Percentiles rank a stretch among this genome's conserved stretches.
These are phyloP conservation scores for Rhizopogon roseolus DNA, from an alignment of 768 basidiomycete genomes.

Conservation along the genomic window DNA sequence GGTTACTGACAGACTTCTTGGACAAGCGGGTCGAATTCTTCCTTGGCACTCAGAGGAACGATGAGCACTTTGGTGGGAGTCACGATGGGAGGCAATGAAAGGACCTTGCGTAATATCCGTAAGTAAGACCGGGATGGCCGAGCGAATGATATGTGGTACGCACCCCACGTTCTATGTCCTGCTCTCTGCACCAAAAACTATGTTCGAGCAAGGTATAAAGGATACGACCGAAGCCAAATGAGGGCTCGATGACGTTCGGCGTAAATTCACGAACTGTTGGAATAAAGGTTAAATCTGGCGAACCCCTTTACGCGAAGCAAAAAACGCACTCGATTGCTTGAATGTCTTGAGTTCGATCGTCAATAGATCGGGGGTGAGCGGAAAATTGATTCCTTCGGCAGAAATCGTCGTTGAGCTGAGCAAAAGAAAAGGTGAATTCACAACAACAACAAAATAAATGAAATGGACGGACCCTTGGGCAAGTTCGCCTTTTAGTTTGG, in stretches of 20 bases:
- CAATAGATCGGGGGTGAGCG: constrained; percentile 67
- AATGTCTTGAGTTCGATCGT: constrained; percentile 80
- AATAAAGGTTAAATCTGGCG: constrained; percentile 19
- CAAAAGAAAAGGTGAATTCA: constrained; percentile 3
- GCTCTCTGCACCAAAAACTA: constrained; percentile 91
- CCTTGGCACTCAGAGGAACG: constrained; percentile 85
- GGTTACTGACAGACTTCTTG: constrained; percentile 80
- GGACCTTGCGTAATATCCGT: constrained; percentile 47
- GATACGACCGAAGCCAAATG: constrained; percentile 96
- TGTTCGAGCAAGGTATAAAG: constrained; percentile 93
- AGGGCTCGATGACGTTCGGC: constrained; percentile 98
- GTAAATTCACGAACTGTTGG: constrained; percentile 89
- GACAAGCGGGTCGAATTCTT: constrained; percentile 80
- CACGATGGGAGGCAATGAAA: constrained; percentile 84
- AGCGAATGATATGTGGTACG: constrained; percentile 22
- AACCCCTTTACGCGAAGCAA: neutral
- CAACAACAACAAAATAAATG: neutral
- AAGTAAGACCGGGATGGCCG: neutral
- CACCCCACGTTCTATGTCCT: constrained; percentile 87
- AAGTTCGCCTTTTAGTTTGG: constrained; percentile 66
- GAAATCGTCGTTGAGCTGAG: constrained; percentile 51
- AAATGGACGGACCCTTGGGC: constrained; percentile 53
- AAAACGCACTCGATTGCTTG: constrained; percentile 73
- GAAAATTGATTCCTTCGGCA: constrained; percentile 62
- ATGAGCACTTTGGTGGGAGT: constrained; percentile 97